phyloP scores from a whole-genome alignment of 1,284 basidiomycete species.

The Microbotryum silenes-acaulis region DNA sequence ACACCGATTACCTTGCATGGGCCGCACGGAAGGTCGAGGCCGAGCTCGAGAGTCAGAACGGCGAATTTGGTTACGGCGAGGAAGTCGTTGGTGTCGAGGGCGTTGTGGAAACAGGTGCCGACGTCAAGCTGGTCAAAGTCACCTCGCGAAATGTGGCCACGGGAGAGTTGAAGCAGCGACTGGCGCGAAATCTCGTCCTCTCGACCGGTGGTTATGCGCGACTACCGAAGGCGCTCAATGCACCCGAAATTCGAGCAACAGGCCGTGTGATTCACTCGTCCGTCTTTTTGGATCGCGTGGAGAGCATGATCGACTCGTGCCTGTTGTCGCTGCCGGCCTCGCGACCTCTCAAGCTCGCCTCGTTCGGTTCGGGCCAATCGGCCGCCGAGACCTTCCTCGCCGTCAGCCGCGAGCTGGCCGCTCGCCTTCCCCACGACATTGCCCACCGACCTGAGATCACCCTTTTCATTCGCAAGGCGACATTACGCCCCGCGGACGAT shows the following conservation, averaged over 20 bases:
- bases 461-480: constrained; percentile 52
- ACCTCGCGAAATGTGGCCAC: constrained; percentile 9
- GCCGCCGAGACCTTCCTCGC: constrained; percentile 42
- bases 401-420: constrained; percentile 34
- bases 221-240: constrained; percentile 40
- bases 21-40: constrained; percentile 41
- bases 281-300: constrained; percentile 26
- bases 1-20: constrained; percentile 53
- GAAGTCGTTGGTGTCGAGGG: constrained; percentile 45
- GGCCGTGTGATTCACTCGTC: constrained; percentile 42
- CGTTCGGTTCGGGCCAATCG: constrained; percentile 49
- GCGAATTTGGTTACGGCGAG: constrained; percentile 49
- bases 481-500: constrained; percentile 53
- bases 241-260: constrained; percentile 46
- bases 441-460: constrained; percentile 46
- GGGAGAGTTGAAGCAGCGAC: constrained; percentile 6
- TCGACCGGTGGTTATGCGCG: constrained; percentile 19
- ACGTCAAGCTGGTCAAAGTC: constrained; percentile 19
- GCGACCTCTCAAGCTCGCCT: constrained; percentile 45
- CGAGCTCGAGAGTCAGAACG: constrained; percentile 45
- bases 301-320: constrained; percentile 12
- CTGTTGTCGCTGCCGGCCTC: constrained; percentile 39
- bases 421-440: constrained; percentile 6
- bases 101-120: constrained; percentile 2
- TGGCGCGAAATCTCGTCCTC: constrained; percentile 23